Evolutionary conservation across 495 filamentous ascomycete genomes (phyloP).

Genomic region (Beverwykella pulmonaria): DNA sequence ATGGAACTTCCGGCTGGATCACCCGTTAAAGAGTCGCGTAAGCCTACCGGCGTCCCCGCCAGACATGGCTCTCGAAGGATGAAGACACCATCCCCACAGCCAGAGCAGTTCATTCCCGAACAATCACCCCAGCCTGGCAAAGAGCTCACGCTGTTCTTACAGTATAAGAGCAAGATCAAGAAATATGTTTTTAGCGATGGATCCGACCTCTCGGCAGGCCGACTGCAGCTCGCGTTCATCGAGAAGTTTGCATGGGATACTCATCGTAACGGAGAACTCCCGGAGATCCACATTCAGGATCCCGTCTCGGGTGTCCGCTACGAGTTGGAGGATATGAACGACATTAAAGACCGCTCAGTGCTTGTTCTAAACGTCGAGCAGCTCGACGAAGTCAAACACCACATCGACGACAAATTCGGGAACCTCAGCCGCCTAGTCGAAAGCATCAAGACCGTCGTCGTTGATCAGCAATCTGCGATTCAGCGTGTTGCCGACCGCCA

Average conservation of each 20-base stretch:
- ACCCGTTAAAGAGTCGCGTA: constrained; percentile 17
- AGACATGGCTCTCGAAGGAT: constrained; percentile 35
- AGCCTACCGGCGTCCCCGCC: constrained; percentile 23
- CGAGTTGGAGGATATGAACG: constrained; percentile 90
- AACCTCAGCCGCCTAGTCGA: constrained; percentile 78
- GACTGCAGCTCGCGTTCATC: constrained; percentile 95
- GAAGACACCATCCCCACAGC: constrained; percentile 48
- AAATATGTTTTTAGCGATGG: constrained; percentile 90
- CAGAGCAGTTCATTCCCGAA: constrained; percentile 63
- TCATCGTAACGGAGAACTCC: constrained; percentile 90
- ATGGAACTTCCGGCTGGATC: constrained; percentile 21
- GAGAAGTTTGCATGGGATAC: constrained; percentile 99
- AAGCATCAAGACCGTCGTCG: constrained; percentile 74
- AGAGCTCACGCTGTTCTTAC: constrained; percentile 91
- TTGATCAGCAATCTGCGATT: constrained; percentile 75
- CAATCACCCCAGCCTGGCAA: constrained; percentile 79
- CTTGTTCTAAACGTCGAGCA: constrained; percentile 90
- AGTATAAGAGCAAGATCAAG: constrained; percentile 96
- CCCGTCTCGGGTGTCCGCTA: constrained; percentile 91
- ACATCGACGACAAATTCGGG: constrained; percentile 92
- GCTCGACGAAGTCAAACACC: constrained; percentile 94
- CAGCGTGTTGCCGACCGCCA: constrained; percentile 91
- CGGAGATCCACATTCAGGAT: constrained; percentile 97
- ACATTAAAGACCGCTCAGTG: constrained; percentile 93
- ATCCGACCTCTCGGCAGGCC: constrained; percentile 78